Evolutionary conservation across 106 monocot species (phyloP).

Genomic region (Chionographis japonica): DNA sequence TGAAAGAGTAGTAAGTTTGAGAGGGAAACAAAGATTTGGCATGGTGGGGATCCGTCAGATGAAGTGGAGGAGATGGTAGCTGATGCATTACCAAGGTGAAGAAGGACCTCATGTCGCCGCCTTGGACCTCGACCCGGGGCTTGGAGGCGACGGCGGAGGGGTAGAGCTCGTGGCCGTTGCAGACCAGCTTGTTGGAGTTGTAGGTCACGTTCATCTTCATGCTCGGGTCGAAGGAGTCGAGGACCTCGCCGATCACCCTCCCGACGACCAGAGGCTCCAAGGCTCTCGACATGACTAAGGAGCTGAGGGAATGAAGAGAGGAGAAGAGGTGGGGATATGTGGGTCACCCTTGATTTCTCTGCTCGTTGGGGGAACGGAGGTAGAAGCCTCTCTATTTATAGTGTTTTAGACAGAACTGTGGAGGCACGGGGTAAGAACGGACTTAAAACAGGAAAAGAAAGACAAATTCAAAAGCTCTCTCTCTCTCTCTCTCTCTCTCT

Average conservation of each 20-base stretch:
- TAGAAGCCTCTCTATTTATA: neutral
- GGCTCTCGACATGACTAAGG: constrained; percentile 20
- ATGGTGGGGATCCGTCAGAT: too few relatives aligned
- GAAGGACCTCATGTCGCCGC: constrained; percentile 34
- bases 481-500: too few relatives aligned
- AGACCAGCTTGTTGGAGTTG: constrained; percentile 35
- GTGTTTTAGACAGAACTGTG: neutral
- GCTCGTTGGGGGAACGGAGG: neutral
- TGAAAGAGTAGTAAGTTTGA: constrained; percentile 2
- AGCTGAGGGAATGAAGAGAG: too few relatives aligned
- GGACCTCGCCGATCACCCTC: constrained; percentile 46
- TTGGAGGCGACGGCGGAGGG: constrained; percentile 25
- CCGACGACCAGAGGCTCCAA: constrained; percentile 37
- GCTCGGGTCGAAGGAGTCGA: constrained; percentile 31
- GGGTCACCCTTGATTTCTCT: neutral
- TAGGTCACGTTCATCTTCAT: constrained; percentile 44
- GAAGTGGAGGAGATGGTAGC: too few relatives aligned
- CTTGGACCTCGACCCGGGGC: constrained; percentile 36
- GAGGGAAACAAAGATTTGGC: neutral
- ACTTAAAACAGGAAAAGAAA: neutral
- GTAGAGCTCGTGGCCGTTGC: constrained; percentile 48
- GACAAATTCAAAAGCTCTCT: neutral
- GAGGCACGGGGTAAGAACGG: neutral
- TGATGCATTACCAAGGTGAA: constrained; percentile 29
- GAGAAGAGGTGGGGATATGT: too few relatives aligned